Base-by-base conservation (phyloP, 1,284 basidiomycete genomes). In the Abortiporus biennis region DNA sequence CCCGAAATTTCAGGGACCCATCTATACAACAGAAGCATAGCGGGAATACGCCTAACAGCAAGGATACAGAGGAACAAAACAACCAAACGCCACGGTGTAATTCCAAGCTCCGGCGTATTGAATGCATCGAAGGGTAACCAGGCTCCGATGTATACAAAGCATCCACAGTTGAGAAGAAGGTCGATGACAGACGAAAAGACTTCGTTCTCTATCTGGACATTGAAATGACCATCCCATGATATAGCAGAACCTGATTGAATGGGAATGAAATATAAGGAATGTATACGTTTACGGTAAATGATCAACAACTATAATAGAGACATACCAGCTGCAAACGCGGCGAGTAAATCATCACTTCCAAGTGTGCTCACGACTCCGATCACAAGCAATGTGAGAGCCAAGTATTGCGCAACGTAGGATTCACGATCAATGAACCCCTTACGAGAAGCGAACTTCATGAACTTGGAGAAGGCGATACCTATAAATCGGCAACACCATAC, bases 211-310 rank as follows among this genome's bases (percentile, higher is more conserved):
- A 81, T 92, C 43, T 92, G 85, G 33, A 71, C 68, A 56, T 90
- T 89, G 66, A 95, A 96, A 58, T 92, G 78, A 29, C 91, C 87
- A 56, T 97, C 92, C 94, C 93, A 97, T 1, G 92, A 91, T 51
- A 96, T 86, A 0, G 93, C 91, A 43, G 76, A 83, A 1, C 84
- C 84, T 86, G 47, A n/a, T 25, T n/a, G 25, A 12, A 9, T 6
- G 11, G 13, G n/a, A n/a, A 16, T 19, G 29, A 13, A 34, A 34
- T 13, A 3, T 6, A 2, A 6, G 12, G 3, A 6, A 11, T 20
- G 6, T n/a, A 27, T 6, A 3, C n/a, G 8, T 20, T 22, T n/a
- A 15, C 44, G 37, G 33, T 21, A 24, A 29, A 8, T n/a, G 12
- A 20, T 12, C 29, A 35, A 9, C 19, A 3, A 47, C 64, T 33